Evolutionary conservation across 768 basidiomycete genomes (phyloP), one percentile per base, ranked within the genome.

Genomic region (Lepiota venenata): DNA sequence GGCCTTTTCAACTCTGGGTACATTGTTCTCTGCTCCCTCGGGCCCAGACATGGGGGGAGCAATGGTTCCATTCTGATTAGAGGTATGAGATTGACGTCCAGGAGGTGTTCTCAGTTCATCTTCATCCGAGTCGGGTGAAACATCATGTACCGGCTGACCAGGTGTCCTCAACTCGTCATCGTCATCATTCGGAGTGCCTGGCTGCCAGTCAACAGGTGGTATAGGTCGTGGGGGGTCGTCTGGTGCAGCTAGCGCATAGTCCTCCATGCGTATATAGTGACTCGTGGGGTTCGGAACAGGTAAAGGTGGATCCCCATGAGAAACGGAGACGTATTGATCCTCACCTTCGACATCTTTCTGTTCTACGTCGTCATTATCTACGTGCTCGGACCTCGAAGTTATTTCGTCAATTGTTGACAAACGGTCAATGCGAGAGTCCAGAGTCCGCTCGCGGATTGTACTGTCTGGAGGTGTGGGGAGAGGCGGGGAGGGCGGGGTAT

Each of bases 401-500:
- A 68, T 55, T 57, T 69, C 69, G 11, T 60, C 63, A 52, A 69
- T 68, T 20, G 69, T 68, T 25, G 64, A 69, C 16, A 70, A 62
- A 12, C 64, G 66, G 47, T 59, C 46, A 25, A 55, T 40, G 15
- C 58, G 60, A 40, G 60, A 54, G 6, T 57, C 51, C 15, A 53
- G 63, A 56, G 50, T 59, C 59, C 47, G 14, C 27, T 63, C 59
- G 16, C 56, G 56, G 39, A 52, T 59, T 36, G 66, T 65, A 20
- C 70, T 71, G 44, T 69, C 65, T 40, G 74, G 72, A 41, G 75
- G 72, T 0, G 74, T 73, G 11, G 71, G 71, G 11, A 72, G 69
- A 47, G 61, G 66, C 4, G 63, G 68, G 15, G 53, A 47, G 6
- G 38, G 53, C 25, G 20, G 41, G 32, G 53, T 29, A 3, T 38